Conservation (phyloP, 1,284 basidiomycete species). For the Cronartium quercuum region DNA sequence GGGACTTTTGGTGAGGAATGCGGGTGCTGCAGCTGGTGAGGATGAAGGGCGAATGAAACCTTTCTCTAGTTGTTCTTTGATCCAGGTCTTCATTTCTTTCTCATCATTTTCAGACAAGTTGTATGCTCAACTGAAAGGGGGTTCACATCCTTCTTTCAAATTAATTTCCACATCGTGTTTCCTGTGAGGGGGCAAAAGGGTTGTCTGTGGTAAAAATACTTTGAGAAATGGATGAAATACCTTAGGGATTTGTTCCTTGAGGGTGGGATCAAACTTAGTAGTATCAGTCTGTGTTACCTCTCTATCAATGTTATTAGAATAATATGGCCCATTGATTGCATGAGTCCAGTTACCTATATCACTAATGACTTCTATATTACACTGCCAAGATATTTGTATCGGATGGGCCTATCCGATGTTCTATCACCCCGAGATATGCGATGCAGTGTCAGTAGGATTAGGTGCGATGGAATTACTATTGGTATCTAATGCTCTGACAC, state of each 20-base stretch:
- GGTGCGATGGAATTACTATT: too few species aligned
- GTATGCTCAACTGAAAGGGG: neutral
- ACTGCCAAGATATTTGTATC: too few species aligned
- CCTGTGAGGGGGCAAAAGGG: neutral
- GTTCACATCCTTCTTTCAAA: neutral
- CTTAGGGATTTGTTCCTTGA: neutral
- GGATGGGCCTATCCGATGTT: too few species aligned
- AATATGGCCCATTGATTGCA: neutral
- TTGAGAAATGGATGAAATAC: neutral
- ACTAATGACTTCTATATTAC: too few species aligned
- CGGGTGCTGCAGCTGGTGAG: slow-evolving; percentile 1
- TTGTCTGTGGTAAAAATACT: neutral
- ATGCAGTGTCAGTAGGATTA: too few species aligned
- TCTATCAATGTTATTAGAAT: neutral
- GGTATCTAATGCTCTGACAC: too few species aligned
- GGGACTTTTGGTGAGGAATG: slow-evolving; percentile 1
- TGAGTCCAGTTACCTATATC: too few species aligned
- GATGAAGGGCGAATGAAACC: slow-evolving; percentile 24
- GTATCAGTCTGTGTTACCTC: neutral
- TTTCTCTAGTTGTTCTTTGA: slow-evolving; percentile 5
- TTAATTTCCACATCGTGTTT: neutral
- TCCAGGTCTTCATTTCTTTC: neutral
- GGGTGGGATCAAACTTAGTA: neutral
- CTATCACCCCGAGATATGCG: too few species aligned
- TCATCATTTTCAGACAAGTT: neutral